Conservation (phyloP, 2,329 filamentous ascomycete species). For the Epicoccum nigrum region DNA sequence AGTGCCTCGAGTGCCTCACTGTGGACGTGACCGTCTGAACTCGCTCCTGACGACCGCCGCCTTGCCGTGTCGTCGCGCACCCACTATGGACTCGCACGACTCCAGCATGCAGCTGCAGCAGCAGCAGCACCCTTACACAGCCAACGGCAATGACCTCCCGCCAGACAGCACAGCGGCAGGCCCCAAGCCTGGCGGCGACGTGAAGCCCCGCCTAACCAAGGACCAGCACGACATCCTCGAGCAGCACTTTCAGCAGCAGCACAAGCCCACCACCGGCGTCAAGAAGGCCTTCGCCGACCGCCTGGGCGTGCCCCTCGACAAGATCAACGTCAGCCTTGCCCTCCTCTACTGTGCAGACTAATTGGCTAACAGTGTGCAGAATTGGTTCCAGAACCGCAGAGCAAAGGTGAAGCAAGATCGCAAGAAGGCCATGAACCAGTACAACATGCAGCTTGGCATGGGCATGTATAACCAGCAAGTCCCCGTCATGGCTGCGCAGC, state of each 20-base stretch:
- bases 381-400: slow-evolving; percentile 61
- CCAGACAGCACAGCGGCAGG: slow-evolving; percentile 26
- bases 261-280: slow-evolving; percentile 57
- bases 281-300: slow-evolving; percentile 58
- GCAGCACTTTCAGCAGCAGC: slow-evolving; percentile 55
- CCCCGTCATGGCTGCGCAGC: slow-evolving; percentile 30
- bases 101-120: slow-evolving; percentile 33
- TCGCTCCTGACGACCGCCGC: slow-evolving; percentile 12
- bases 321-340: slow-evolving; percentile 58
- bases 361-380: slow-evolving; percentile 49
- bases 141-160: slow-evolving; percentile 21
- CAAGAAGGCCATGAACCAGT: slow-evolving; percentile 53
- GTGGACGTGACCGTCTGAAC: slow-evolving; percentile 15
- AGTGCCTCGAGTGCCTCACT: background rate
- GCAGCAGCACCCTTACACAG: slow-evolving; percentile 25
- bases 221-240: slow-evolving; percentile 61
- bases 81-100: slow-evolving; percentile 38
- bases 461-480: slow-evolving; percentile 26
- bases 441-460: slow-evolving; percentile 44
- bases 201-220: slow-evolving; percentile 59
- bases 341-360: background rate
- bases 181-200: slow-evolving; percentile 48
- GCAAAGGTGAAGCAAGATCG: slow-evolving; percentile 60
- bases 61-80: slow-evolving; percentile 33
- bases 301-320: slow-evolving; percentile 57